A percentile compares a stretch with the other conserved stretches of the same genome.
Conservation (phyloP, 2,329 filamentous ascomycete species). For the Onygenales sp. region DNA sequence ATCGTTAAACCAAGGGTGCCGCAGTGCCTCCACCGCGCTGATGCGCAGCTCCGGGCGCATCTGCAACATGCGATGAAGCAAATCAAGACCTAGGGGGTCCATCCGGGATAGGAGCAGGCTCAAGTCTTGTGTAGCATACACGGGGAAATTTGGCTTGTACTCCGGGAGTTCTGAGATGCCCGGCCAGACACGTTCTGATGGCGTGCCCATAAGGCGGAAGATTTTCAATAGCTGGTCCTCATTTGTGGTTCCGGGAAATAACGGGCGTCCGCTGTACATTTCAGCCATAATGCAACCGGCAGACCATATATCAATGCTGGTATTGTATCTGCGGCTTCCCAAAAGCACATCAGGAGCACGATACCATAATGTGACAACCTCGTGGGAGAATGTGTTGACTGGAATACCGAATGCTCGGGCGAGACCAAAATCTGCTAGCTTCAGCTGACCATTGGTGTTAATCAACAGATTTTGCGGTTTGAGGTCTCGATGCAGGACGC, state of each 20-base stretch:
- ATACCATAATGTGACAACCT: constrained; percentile 97
- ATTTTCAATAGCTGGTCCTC: constrained; percentile 96
- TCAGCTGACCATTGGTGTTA: constrained; percentile 80
- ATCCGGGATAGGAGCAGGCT: constrained; percentile 81
- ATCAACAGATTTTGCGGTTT: constrained; percentile 97
- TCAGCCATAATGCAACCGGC: constrained; percentile 99
- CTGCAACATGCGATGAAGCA: constrained; percentile 86
- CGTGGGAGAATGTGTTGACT: constrained; percentile 98
- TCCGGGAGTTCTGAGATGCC: constrained; percentile 91
- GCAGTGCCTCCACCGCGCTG: constrained; percentile 74
- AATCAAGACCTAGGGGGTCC: constrained; percentile 77
- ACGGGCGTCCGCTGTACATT: constrained; percentile 94
- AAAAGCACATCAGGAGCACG: constrained; percentile 91
- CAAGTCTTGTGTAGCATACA: constrained; percentile 88
- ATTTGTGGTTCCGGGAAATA: constrained; percentile 96
- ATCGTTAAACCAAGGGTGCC: constrained; percentile 84
- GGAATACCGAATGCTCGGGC: constrained; percentile 93
- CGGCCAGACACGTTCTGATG: constrained; percentile 90
- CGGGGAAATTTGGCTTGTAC: constrained; percentile 90
- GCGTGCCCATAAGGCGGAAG: constrained; percentile 97
- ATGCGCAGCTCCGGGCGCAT: constrained; percentile 84
- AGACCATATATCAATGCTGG: constrained; percentile 98
- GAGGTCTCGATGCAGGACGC: constrained; percentile 87
- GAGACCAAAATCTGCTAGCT: constrained; percentile 89
- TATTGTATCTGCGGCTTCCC: constrained; percentile 92